Conservation (phyloP, 2,329 filamentous ascomycete genomes). For the Aspergillus pseudoterreus region DNA sequence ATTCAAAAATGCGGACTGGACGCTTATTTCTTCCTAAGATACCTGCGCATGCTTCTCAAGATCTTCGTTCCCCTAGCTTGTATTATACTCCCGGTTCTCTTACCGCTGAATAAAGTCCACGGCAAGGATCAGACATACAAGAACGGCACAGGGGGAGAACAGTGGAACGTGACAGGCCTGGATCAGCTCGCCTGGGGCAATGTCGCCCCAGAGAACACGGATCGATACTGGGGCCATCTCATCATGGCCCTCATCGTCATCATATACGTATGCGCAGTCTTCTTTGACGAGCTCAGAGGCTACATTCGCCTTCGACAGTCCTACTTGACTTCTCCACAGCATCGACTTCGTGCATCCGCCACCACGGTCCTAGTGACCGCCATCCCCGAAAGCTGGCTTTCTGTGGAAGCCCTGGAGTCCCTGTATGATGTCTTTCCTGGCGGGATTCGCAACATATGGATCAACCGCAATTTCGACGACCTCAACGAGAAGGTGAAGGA, state of each 20-base stretch:
- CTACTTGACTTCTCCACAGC: conserved; percentile 89
- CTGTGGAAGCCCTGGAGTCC: conserved; percentile 71
- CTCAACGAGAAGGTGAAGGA: conserved; percentile 79
- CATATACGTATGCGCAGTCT: conserved; percentile 79
- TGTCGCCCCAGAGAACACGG: conserved; percentile 61
- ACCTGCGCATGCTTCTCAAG: conserved; percentile 77
- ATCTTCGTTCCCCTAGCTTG: conserved; percentile 83
- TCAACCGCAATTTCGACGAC: conserved; percentile 83
- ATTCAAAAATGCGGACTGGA: conserved; percentile 95
- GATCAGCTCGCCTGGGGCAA: conserved; percentile 88
- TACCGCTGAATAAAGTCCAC: conserved; percentile 77
- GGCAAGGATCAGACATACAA: conserved; percentile 60
- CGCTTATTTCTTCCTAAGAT: conserved; percentile 95
- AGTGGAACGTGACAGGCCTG: conserved; percentile 60
- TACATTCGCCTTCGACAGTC: conserved; percentile 94
- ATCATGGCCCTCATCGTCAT: conserved; percentile 74
- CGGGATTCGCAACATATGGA: conserved; percentile 92
- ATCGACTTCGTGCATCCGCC: conserved; percentile 86
- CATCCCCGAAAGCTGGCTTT: conserved; percentile 89
- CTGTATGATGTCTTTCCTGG: conserved; percentile 96
- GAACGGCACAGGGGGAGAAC: conserved; percentile 34
- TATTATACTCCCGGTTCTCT: conserved; percentile 76
- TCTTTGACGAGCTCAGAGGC: conserved; percentile 78
- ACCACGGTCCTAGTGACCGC: conserved; percentile 91
- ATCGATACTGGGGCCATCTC: conserved; percentile 79